These are phyloP conservation scores for Mycena pura DNA, from an alignment of 768 basidiomycete species.

Conservation along the genomic window DNA sequence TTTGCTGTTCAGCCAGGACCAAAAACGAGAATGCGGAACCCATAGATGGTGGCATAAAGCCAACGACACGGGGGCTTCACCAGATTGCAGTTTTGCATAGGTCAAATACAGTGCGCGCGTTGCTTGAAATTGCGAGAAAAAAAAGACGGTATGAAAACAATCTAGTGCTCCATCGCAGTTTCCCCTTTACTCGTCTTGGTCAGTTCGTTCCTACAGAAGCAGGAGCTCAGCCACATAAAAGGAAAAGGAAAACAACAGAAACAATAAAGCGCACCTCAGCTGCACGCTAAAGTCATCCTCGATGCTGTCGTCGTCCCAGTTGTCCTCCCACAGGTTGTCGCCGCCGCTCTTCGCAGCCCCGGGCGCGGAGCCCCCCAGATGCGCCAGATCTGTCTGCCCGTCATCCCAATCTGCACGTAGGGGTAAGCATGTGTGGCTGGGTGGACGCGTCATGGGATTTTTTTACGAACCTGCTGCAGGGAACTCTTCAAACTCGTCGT, in stretches of 20 bases:
- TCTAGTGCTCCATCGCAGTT: conserved; percentile 62
- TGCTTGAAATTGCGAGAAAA: not conserved
- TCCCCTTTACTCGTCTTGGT: conserved; percentile 60
- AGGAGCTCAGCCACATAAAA: conserved; percentile 1
- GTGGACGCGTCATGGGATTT: not conserved
- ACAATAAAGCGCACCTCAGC: conserved; percentile 89
- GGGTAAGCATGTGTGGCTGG: not conserved
- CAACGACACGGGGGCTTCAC: conserved; percentile 32
- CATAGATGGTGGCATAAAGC: conserved; percentile 36
- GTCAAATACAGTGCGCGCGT: not conserved
- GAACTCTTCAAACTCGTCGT: conserved; percentile 98
- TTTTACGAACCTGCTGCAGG: conserved; percentile 71
- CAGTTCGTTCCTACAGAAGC: conserved; percentile 61
- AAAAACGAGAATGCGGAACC: too few species aligned
- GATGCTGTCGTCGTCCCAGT: conserved; percentile 99
- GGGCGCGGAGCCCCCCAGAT: conserved; percentile 74
- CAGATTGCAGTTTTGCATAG: conserved; percentile 15
- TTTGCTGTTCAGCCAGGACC: too few species aligned
- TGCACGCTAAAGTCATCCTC: conserved; percentile 98
- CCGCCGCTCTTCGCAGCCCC: conserved; percentile 81
- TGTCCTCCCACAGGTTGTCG: conserved; percentile 98
- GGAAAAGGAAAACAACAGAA: not conserved
- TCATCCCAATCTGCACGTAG: conserved; percentile 81
- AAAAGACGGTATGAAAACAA: not conserved
- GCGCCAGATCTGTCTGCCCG: conserved; percentile 81